Evolutionary conservation across 2,329 filamentous ascomycete species (phyloP).

Genomic region (Septoria petroselini): DNA sequence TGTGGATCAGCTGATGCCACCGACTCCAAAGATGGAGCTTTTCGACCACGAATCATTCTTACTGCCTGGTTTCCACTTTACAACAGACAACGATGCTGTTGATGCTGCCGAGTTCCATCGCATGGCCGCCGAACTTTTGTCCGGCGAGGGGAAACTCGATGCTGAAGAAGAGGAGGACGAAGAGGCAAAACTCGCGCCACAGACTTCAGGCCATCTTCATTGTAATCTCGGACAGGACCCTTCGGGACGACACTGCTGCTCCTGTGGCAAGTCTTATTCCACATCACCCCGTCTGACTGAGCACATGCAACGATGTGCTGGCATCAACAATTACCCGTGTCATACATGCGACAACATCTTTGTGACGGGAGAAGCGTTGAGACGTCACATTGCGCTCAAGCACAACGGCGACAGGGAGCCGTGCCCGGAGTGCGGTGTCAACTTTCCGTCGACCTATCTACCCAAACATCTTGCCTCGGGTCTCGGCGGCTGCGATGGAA

Average conservation of each 20-base stretch:
- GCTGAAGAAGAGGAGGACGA: constrained; percentile 14
- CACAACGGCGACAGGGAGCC: constrained; percentile 23
- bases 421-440: constrained; percentile 26
- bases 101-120: constrained; percentile 28
- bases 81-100: constrained; percentile 23
- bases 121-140: constrained; percentile 25
- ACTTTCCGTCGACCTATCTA: constrained; percentile 19
- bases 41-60: constrained; percentile 6
- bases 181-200: constrained; percentile 2
- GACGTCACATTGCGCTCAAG: constrained; percentile 17
- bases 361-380: constrained; percentile 11
- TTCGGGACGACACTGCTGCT: constrained; percentile 23
- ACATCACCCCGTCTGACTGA: constrained; percentile 18
- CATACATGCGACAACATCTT: constrained; percentile 24
- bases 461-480: constrained; percentile 26
- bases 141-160: constrained; percentile 19
- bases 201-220: constrained; percentile 19
- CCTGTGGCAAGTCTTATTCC: constrained; percentile 26
- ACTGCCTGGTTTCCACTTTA: constrained; percentile 28
- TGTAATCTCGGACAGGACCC: constrained; percentile 24
- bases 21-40: constrained; percentile 8
- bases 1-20: constrained; percentile 13
- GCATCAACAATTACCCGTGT: constrained; percentile 22
- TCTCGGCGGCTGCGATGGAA: constrained; percentile 26
- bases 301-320: constrained; percentile 23